Evolutionary conservation across 2,329 filamentous ascomycete genomes (phyloP), one percentile per base, ranked within the genome.

Genomic region (Phaeophleospora eucalypticola): DNA sequence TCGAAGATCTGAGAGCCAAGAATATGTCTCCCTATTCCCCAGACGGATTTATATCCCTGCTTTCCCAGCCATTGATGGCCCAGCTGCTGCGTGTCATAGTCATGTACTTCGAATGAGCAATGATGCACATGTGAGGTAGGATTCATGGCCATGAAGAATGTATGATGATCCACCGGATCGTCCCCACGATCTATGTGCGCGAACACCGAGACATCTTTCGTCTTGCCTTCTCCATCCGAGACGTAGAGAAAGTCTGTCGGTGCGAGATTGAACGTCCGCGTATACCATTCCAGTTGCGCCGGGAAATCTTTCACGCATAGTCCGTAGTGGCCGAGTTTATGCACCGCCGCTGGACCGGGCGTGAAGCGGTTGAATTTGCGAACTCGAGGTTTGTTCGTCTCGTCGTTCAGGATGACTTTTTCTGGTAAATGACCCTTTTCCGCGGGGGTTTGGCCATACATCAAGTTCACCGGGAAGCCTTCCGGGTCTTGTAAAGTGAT

Each of bases 11-110:
- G 46, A 18, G 21, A 34, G 3, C 51, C 52, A 3, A 54, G 27
- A 20, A 51, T 47, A 41, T 55, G 52, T 14, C 84, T 67, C 0
- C 84, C 84, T 0, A 88, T 78, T 1, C 84, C 84, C 84, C 84
- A 88, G 52, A 82, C 82, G 56, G 74, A 78, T 58, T 74, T 75
- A 61, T 84, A 84, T 1, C 78, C 79, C 63, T 81, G 79, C 52
- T 78, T 68, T 2, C 71, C 71, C 51, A 88, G 68, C 80, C 82
- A 87, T 58, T 84, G 77, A 65, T 88, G 84, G 1, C 84, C 84
- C 2, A 87, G 69, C 24, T 80, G 72, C 69, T 87, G 84, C 3
- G 80, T 79, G 60, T 88, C 84, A 57, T 84, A 85, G 63, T 87
- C 83, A 57, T 84, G 79, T 3, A 84, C 82, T 66, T 87, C 84